Conservation (phyloP, 2,329 filamentous ascomycete genomes). For the Fonsecaea pugnacius region DNA sequence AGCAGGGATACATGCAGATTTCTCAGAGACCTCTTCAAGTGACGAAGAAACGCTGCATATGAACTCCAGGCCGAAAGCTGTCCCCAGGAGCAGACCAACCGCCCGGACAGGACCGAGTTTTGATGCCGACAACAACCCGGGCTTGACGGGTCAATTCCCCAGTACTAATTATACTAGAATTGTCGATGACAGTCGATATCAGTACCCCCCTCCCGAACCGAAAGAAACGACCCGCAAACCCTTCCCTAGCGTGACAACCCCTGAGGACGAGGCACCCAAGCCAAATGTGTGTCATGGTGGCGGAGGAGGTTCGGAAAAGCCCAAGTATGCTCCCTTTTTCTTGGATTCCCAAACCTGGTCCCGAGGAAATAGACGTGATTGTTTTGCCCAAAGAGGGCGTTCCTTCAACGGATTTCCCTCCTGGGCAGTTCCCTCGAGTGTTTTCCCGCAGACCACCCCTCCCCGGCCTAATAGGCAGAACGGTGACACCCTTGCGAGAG, state of each 20-base stretch:
- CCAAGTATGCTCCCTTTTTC: constrained; percentile 33
- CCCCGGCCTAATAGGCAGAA: constrained; percentile 18
- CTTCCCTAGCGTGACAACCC: constrained; percentile 27
- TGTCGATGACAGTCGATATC: constrained; percentile 31
- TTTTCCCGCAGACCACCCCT: constrained; percentile 32
- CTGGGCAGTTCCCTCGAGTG: constrained; percentile 39
- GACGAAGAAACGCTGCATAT: constrained; percentile 35
- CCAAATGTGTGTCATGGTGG: constrained; percentile 12
- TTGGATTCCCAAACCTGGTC: constrained; percentile 21
- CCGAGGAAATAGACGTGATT: constrained; percentile 5
- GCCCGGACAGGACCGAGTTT: constrained; percentile 14
- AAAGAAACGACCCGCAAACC: constrained; percentile 32
- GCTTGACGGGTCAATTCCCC: constrained; percentile 34
- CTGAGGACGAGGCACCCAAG: constrained; percentile 21
- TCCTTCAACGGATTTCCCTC: constrained; percentile 35
- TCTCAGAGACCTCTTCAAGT: constrained; percentile 37
- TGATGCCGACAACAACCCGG: constrained; percentile 26
- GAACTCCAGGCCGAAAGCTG: constrained; percentile 46
- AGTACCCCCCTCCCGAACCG: constrained; percentile 35
- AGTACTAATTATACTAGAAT: constrained; percentile 37
- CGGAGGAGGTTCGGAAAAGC: constrained; percentile 26
- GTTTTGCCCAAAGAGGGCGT: constrained; percentile 15
- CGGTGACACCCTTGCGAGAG: neutral
- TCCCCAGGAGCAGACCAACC: constrained; percentile 28
- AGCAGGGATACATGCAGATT: constrained; percentile 27